A percentile compares a stretch with the other conserved stretches of the same genome.
Conservation (phyloP, 305 asterid species). For the Nicotiana rustica region DNA sequence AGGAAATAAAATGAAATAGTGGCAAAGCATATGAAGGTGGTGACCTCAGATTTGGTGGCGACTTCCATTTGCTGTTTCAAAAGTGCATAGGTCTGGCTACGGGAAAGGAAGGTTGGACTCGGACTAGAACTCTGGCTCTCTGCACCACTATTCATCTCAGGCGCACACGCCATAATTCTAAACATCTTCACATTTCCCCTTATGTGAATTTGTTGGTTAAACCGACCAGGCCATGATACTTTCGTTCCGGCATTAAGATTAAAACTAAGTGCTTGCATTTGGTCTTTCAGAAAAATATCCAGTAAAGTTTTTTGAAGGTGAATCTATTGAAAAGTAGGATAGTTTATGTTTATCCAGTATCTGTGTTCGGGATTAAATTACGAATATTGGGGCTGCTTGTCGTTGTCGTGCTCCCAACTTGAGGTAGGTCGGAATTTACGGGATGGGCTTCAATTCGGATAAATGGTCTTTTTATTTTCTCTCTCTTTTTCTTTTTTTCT, state of each 20-base stretch:
- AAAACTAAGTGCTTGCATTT: slow-evolving; percentile 62
- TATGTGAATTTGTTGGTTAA: slow-evolving; percentile 39
- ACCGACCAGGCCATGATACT: slow-evolving; percentile 47
- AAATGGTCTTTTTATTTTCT: not conserved
- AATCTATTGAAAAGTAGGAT: not conserved
- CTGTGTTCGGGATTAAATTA: not conserved
- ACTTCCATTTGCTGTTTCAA: slow-evolving; percentile 83
- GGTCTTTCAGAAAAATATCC: not conserved
- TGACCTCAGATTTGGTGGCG: slow-evolving; percentile 87
- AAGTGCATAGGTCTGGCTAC: slow-evolving; percentile 73
- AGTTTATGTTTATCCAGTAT: not conserved
- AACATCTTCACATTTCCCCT: slow-evolving; percentile 40
- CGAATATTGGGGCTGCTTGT: not conserved
- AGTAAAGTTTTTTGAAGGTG: too few species aligned
- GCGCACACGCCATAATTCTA: slow-evolving; percentile 56
- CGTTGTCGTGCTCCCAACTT: not conserved
- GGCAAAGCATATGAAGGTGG: too few species aligned
- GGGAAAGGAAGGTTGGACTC: slow-evolving; percentile 49
- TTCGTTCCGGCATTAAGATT: slow-evolving; percentile 49
- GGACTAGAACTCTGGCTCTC: slow-evolving; percentile 43
- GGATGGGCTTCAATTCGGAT: not conserved
- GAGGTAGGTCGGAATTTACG: not conserved
- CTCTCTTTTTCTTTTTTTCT: not conserved
- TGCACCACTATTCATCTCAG: slow-evolving; percentile 42
- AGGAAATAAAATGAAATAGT: not conserved